Evolutionary conservation across 2,329 filamentous ascomycete genomes (phyloP), one percentile per base, ranked within the genome.

Genomic region (Colletotrichum truncatum): DNA sequence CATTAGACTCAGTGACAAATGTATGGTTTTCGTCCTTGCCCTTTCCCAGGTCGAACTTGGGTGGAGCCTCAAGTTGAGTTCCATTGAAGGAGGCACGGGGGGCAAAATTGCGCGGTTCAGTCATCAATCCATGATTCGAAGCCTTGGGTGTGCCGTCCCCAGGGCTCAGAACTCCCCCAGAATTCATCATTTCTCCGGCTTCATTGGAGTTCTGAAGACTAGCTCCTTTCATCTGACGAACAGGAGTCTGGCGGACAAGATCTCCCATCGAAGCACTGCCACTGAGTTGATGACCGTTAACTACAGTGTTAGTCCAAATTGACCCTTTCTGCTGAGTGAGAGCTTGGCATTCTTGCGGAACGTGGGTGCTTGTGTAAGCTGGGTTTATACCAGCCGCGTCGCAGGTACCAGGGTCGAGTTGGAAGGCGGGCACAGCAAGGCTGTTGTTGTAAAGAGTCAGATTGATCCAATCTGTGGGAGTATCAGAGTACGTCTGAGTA

Each of bases 21-120:
- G 12, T 18, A 18, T 11, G 16, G 18, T 11, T 34, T 11, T 23
- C 30, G 18, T 32, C 23, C 9, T 10, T 36, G 5, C 6, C n/a
- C 10, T 45, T 62, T 21, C 25, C 28, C 49, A 77, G 59, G n/a
- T 74, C 72, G 58, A 81, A 81, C 21, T 73, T 78, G 4, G 81
- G 81, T 10, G 80, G 79, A 12, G 78, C 75, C 32, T 73, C 69
- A 26, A 66, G 68, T 4, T 67, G 63, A 32, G 68, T 61, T 6
- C 72, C 66, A n/a, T 70, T 69, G 0, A 71, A 73, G 26, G 72
- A 66, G 6, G 74, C 73, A 5, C 77, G 74, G 4, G 80, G 79
- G 1, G 78, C 77, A 64, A 80, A 81, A 70, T 78, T 80, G 58
- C 78, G 77, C 2, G 81, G 80, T 70, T 82, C 81, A 0, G 78